Percentiles rank a stretch among this genome's conserved stretches.
phyloP scores from a whole-genome alignment of 2,329 filamentous ascomycete species.

The Gyromitra esculenta region DNA sequence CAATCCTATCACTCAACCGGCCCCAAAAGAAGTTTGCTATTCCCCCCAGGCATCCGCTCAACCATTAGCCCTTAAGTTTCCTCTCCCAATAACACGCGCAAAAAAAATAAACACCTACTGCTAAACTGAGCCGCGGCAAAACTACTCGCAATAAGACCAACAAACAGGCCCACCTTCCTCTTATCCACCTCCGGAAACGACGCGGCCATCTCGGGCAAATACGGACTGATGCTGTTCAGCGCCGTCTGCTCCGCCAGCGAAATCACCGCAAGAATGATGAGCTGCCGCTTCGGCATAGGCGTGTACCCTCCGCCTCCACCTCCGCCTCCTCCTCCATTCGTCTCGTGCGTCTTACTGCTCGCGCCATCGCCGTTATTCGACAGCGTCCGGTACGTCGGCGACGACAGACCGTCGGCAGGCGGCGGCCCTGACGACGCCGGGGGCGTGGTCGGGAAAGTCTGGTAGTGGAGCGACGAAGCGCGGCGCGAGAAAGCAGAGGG shows the following conservation, averaged over 20 bases:
- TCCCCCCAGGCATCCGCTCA: neutral
- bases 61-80: constrained; percentile 7
- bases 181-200: constrained; percentile 82
- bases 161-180: constrained; percentile 81
- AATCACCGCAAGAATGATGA: constrained; percentile 84
- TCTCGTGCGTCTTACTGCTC: constrained; percentile 17
- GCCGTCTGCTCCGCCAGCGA: constrained; percentile 95
- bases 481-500: constrained; percentile 58
- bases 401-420: constrained; percentile 60
- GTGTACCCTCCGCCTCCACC: constrained; percentile 64
- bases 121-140: constrained; percentile 93
- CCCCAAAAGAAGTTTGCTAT: constrained; percentile 86
- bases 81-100: neutral
- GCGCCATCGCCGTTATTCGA: constrained; percentile 59
- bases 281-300: constrained; percentile 82
- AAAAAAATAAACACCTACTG: constrained; percentile 60
- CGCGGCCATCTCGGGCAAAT: constrained; percentile 90
- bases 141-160: constrained; percentile 86
- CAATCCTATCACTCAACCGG: constrained; percentile 73
- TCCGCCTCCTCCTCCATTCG: constrained; percentile 56
- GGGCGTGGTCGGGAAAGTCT: constrained; percentile 81
- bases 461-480: constrained; percentile 73
- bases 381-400: constrained; percentile 56
- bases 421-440: constrained; percentile 72
- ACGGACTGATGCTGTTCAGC: constrained; percentile 94